Percentiles rank a stretch among this genome's conserved stretches.
Evolutionary conservation across 2,329 filamentous ascomycete genomes (phyloP).

Genomic region (Aspergillus unguis): DNA sequence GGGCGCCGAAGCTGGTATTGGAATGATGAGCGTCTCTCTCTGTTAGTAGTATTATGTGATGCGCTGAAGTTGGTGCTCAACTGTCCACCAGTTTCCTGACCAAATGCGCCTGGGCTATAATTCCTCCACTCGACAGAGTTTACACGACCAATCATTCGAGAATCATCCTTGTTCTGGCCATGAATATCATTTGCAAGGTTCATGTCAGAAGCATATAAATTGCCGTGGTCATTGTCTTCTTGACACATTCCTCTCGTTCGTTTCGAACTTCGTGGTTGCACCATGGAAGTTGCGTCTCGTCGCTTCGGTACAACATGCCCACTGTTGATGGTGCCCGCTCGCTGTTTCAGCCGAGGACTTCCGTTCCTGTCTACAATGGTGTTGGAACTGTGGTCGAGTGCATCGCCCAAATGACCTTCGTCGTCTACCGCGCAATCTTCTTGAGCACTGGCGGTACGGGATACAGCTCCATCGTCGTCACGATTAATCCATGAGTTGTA

Average conservation of each 20-base stretch:
- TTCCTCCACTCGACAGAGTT: background rate
- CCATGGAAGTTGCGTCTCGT: background rate
- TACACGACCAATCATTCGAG: background rate
- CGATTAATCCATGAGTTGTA: background rate
- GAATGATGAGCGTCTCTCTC: background rate
- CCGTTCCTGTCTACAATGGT: conserved; percentile 37
- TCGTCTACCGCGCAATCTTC: background rate
- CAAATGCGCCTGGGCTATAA: background rate
- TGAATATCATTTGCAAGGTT: background rate
- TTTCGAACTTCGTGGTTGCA: background rate
- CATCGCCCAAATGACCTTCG: background rate
- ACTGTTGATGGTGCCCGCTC: background rate
- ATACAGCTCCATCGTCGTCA: background rate
- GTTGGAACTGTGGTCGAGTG: conserved; percentile 6
- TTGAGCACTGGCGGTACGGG: background rate
- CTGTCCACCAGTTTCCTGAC: background rate
- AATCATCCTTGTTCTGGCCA: background rate
- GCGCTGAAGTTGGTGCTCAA: background rate
- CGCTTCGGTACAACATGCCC: background rate
- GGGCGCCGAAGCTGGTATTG: background rate
- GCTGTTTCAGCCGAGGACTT: conserved; percentile 29
- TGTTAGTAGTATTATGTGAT: background rate
- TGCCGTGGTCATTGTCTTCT: background rate
- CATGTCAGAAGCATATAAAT: background rate
- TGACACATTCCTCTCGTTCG: background rate